Base-by-base conservation (phyloP, 345 rosid species). In the Excoecaria agallocha region DNA sequence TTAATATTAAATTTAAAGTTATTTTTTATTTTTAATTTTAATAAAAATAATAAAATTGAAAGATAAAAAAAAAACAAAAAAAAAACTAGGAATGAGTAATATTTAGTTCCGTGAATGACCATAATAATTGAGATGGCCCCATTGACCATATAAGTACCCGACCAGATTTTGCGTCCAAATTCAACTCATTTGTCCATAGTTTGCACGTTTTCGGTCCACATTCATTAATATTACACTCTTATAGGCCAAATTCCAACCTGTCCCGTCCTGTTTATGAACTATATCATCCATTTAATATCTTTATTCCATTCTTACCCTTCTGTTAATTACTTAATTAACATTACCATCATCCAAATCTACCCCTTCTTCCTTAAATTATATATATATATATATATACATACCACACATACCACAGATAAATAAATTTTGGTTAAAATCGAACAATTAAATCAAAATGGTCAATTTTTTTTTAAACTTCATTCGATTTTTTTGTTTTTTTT, bases 91-190 rank as follows among this genome's bases (percentile, higher is more conserved):
- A n/a, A n/a, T n/a, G n/a, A n/a, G n/a, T n/a, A 8, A n/a, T 20
- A 17, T 46, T 3, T 12, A 19, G 54, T 46, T 66, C 35, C 38
- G 38, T 66, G 37, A 55, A 37, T 66, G 70, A 22, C 55, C 35
- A n/a, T 65, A 5, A 22, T 30, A 30, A 30, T 2, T 30, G 30
- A 30, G 4, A 3, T 3, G 6, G 1, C 39, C 50, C 38, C 41
- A 15, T 43, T 8, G 5, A 10, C 37, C 11, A 38, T 2, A 1
- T 4, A 12, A 0, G 51, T 6, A 35, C 51, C 3, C 11, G 8
- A 37, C 61, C 74, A 3, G 19, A 52, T 66, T 82, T 74, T 15
- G 56, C 35, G 83, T 69, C 86, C 76, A 69, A 24, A 22, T 80
- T 37, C 78, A 70, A 24, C 20, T 4, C 0, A 16, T 46, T 20